Percentiles rank a stretch among this genome's conserved stretches.
Conservation (phyloP, 495 filamentous ascomycete species). For the Penicillium verhagenii region DNA sequence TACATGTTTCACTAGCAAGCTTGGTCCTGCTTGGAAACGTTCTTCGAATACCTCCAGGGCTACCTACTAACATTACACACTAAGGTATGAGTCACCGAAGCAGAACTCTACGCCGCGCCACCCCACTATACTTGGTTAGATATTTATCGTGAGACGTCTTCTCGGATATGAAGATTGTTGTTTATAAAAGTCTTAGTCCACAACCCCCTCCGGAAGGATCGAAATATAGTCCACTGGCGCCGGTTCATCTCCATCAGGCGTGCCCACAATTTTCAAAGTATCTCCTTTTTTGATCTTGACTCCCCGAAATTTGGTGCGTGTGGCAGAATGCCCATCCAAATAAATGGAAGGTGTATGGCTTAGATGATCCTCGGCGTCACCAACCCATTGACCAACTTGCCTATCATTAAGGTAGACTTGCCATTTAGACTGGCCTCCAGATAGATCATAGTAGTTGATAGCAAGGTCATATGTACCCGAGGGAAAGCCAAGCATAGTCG, state of each 20-base stretch:
- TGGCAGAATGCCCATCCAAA: conserved; percentile 64
- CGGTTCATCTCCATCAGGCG: conserved; percentile 56
- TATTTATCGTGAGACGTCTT: too few species aligned
- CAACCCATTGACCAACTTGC: conserved; percentile 56
- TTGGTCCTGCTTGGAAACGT: too few species aligned
- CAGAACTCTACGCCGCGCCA: too few species aligned
- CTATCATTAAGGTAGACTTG: conserved; percentile 52
- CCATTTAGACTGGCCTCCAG: conserved; percentile 53
- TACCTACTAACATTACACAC: too few species aligned
- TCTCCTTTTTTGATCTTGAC: conserved; percentile 54
- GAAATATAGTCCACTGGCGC: conserved; percentile 68
- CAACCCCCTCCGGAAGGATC: conserved; percentile 55
- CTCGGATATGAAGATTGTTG: too few species aligned
- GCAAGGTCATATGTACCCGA: conserved; percentile 60
- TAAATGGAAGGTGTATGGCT: conserved; percentile 55
- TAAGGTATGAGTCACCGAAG: too few species aligned
- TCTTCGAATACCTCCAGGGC: too few species aligned
- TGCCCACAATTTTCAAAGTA: conserved; percentile 57
- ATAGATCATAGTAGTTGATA: conserved; percentile 65
- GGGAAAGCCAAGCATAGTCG: conserved; percentile 41
- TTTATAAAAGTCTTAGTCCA: too few species aligned
- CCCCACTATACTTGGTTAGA: too few species aligned
- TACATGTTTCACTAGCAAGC: too few species aligned
- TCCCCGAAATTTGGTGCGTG: conserved; percentile 54
- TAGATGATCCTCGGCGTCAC: conserved; percentile 54